Percentiles rank a stretch among this genome's conserved stretches.
These are phyloP conservation scores for Speleostelium caveatum DNA, from an alignment of 78 protist species.

Conservation along the genomic window DNA sequence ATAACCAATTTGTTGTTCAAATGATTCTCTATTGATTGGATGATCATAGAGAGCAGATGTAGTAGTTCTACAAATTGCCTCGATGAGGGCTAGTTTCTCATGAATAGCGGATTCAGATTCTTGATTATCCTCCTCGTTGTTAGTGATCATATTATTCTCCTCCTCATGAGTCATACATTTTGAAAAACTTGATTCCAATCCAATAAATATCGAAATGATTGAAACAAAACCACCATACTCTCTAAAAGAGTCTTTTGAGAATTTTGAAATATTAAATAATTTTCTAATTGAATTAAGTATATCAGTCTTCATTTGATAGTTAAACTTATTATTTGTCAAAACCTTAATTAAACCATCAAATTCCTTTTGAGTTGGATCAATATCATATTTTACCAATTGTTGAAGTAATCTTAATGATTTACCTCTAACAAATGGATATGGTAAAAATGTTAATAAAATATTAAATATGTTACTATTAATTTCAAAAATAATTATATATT, in stretches of 20 bases:
- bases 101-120: not conserved
- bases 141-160: not conserved
- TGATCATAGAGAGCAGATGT: slow-evolving; percentile 58
- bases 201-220: slow-evolving; percentile 32
- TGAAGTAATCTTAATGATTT: slow-evolving; percentile 55
- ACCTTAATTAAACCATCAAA: slow-evolving; percentile 69
- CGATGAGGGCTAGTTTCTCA: slow-evolving; percentile 26
- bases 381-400: slow-evolving; percentile 65
- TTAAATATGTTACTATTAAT: slow-evolving; percentile 29
- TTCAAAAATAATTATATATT: not conserved
- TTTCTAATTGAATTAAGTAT: slow-evolving; percentile 55
- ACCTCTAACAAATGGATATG: slow-evolving; percentile 40
- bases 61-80: slow-evolving; percentile 46
- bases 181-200: slow-evolving; percentile 51
- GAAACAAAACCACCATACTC: slow-evolving; percentile 80
- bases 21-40: slow-evolving; percentile 15
- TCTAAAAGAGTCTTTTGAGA: slow-evolving; percentile 59
- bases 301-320: slow-evolving; percentile 59
- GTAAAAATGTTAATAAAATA: slow-evolving; percentile 42
- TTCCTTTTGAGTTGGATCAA: slow-evolving; percentile 51
- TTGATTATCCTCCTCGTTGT: not conserved
- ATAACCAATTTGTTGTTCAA: slow-evolving; percentile 77
- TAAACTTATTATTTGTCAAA: slow-evolving; percentile 13
- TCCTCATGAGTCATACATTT: not conserved
- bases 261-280: slow-evolving; percentile 49